Percentiles rank a stretch among this genome's conserved stretches.
Evolutionary conservation across 257 asterid species (phyloP).

Genomic region (Rhazya stricta): DNA sequence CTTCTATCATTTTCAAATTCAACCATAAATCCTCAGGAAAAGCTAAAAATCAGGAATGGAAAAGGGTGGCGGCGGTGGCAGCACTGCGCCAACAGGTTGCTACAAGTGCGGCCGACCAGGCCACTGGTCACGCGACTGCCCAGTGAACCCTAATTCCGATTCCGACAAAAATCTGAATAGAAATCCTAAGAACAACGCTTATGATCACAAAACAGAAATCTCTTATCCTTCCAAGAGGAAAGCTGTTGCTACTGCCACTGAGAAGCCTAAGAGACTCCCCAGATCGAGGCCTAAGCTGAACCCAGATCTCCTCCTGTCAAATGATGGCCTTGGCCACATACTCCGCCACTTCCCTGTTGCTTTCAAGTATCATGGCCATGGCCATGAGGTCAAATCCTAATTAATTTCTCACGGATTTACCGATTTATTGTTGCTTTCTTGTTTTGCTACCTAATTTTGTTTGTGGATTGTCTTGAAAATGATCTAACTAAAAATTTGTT

Average conservation of each 20-base stretch:
- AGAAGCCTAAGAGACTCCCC: conserved; percentile 50
- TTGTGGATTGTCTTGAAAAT: background rate
- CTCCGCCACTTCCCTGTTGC: conserved; percentile 85
- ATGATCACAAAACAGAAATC: background rate
- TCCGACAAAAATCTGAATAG: conserved; percentile 1
- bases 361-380: conserved; percentile 78
- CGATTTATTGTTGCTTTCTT: background rate
- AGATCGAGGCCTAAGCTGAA: conserved; percentile 73
- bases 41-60: conserved; percentile 31
- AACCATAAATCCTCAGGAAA: background rate
- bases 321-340: conserved; percentile 69
- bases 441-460: background rate
- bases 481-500: background rate
- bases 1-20: background rate
- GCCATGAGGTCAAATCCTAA: conserved; percentile 58
- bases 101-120: conserved; percentile 97
- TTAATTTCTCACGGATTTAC: background rate
- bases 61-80: conserved; percentile 26
- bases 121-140: conserved; percentile 98
- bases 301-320: conserved; percentile 78
- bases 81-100: conserved; percentile 83
- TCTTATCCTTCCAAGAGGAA: conserved; percentile 10
- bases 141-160: conserved; percentile 38
- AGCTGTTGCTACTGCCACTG: conserved; percentile 21
- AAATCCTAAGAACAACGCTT: conserved; percentile 7